Base-by-base conservation (phyloP, 208 protist species). In the Leptomonas pyrrhocoris region DNA sequence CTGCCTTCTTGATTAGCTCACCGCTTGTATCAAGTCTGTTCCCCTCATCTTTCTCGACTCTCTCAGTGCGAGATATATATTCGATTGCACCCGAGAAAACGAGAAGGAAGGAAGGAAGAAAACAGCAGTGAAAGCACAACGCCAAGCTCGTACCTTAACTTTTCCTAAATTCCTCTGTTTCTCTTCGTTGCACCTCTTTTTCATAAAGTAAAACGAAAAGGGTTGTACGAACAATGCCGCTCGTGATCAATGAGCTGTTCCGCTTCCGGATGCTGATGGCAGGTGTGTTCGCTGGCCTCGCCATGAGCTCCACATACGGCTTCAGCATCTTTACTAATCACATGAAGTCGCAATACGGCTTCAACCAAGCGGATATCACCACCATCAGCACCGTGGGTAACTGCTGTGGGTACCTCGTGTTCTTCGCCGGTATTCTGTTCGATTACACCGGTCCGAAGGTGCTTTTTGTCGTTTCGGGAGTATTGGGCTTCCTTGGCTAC, bases 381-480 rank as follows among this genome's bases (percentile, higher is more conserved):
- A 94, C 83, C 30, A 92, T 94, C 83, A 92, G 84, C 50, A 94
- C 89, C 7, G 84, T 90, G 1, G 89, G 84, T 11, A 92, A 89
- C 76, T 88, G 81, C 56, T 46, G 82, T 45, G 71, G 71, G 40
- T 92, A 90, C 74, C 77, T 83, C 25, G 74, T 67, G 38, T 92
- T 94, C 49, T 81, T 80, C 61, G 67, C 76, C 48, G 89, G 89
- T 23, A 85, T 89, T 13, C 55, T 94, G 23, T 91, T 94, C 73
- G 89, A 94, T 67, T 88, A 72, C 55, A 75, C 77, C 1, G 89
- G 89, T 0, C 86, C 89, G 21, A 86, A 73, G 36, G 83, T 83
- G 23, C 49, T 92, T 9, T 79, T 86, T 13, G 68, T 70, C 0
- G 46, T 87, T 72, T 70, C 80, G 11, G 83, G 74, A 2, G 46